A percentile compares a stretch with the other conserved stretches of the same genome.
phyloP scores from a whole-genome alignment of 768 basidiomycete genomes.

The Boletales sp. region DNA sequence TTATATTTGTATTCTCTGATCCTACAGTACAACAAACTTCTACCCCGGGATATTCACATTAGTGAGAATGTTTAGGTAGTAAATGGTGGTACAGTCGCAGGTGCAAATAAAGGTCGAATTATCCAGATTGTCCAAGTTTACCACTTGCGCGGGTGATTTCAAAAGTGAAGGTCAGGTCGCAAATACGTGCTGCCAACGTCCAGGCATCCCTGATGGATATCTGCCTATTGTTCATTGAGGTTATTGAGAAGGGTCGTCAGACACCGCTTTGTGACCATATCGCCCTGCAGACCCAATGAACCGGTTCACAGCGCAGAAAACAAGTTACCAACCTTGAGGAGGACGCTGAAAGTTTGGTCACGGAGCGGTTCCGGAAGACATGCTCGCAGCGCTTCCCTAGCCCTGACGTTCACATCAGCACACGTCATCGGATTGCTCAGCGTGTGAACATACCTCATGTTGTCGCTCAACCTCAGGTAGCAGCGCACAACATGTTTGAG shows the following conservation, averaged over 20 bases:
- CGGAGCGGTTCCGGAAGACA: conserved; percentile 94
- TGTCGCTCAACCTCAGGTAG: conserved; percentile 94
- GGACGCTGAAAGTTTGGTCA: conserved; percentile 86
- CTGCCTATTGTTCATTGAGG: conserved; percentile 60
- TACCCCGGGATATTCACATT: conserved; percentile 31
- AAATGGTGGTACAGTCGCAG: conserved; percentile 27
- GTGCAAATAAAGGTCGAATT: conserved; percentile 29
- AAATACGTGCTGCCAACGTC: conserved; percentile 3
- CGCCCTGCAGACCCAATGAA: conserved; percentile 55
- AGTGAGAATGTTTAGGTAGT: conserved; percentile 29
- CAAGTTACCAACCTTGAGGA: conserved; percentile 69
- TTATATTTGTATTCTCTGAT: conserved; percentile 16
- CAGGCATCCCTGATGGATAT: not conserved
- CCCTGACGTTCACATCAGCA: conserved; percentile 45
- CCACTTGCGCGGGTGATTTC: conserved; percentile 17
- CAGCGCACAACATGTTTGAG: conserved; percentile 98
- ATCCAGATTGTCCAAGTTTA: conserved; percentile 32
- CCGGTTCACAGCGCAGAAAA: not conserved
- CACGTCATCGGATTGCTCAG: conserved; percentile 4
- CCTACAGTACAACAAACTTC: conserved; percentile 33
- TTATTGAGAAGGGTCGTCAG: conserved; percentile 88
- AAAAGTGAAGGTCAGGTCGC: conserved; percentile 10
- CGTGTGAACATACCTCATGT: conserved; percentile 65
- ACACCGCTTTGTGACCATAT: conserved; percentile 97
- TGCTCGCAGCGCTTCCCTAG: conserved; percentile 91